A percentile compares a stretch with the other conserved stretches of the same genome.
These are phyloP conservation scores for Rhizophlyctis rosea DNA, from an alignment of 192 early-diverging fungal genomes.

Conservation along the genomic window DNA sequence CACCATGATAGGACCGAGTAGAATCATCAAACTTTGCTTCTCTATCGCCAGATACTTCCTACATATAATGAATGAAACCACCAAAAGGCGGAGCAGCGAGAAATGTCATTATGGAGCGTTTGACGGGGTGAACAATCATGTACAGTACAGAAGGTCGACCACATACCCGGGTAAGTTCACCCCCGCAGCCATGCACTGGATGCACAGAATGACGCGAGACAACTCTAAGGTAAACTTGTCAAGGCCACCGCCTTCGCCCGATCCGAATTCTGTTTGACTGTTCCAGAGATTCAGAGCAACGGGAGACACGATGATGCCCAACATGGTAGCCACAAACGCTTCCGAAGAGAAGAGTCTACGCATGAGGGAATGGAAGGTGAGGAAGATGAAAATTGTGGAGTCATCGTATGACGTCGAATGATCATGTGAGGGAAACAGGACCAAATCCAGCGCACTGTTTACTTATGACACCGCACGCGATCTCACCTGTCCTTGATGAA, in stretches of 20 bases:
- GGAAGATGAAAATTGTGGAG: no score
- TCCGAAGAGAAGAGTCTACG: constrained; percentile 38
- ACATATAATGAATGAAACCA: no score
- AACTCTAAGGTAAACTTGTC: neutral
- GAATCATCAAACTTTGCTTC: constrained; percentile 57
- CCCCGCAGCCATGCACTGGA: constrained; percentile 46
- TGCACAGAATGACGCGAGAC: neutral
- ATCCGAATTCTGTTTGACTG: neutral
- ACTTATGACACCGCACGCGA: no score
- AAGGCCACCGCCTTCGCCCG: neutral
- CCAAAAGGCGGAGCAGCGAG: no score
- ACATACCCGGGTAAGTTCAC: constrained; percentile 66
- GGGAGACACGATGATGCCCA: constrained; percentile 77
- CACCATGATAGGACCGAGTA: constrained; percentile 78
- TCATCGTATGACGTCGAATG: no score
- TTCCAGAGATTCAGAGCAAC: neutral
- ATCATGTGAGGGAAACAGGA: no score
- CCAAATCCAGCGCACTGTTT: no score
- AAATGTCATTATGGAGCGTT: no score
- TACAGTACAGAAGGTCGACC: constrained; percentile 12
- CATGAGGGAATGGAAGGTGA: no score
- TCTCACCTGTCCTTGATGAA: neutral
- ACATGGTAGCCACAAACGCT: constrained; percentile 69
- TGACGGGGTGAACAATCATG: constrained; percentile 38
- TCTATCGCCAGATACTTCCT: neutral